These are phyloP conservation scores for Pseudogymnoascus sp. DNA, from an alignment of 2,329 filamentous ascomycete genomes.

Conservation along the genomic window DNA sequence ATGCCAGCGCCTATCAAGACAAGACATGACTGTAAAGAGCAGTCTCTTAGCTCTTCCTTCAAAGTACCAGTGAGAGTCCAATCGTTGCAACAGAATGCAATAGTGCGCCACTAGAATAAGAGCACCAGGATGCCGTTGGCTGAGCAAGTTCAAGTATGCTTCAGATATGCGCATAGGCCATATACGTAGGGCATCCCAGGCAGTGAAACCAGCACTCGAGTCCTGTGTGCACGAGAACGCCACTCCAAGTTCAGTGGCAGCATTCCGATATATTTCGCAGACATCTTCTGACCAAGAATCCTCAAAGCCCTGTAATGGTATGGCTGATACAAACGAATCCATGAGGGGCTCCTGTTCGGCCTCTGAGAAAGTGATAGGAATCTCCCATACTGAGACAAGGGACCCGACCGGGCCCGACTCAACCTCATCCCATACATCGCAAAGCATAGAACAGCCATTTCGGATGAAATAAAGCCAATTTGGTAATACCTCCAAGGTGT, in stretches of 20 bases:
- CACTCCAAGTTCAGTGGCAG: conserved; percentile 16
- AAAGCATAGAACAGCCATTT: conserved; percentile 19
- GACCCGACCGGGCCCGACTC: conserved; percentile 15
- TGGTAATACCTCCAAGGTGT: conserved; percentile 15
- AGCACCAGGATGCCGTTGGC: conserved; percentile 16
- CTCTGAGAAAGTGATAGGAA: conserved; percentile 14
- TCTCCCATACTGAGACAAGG: conserved; percentile 16
- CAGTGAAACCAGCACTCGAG: conserved; percentile 14
- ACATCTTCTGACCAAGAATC: conserved; percentile 14
- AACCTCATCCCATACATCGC: conserved; percentile 18
- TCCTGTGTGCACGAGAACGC: conserved; percentile 17
- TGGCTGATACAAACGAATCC: conserved; percentile 12
- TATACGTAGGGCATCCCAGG: conserved; percentile 20
- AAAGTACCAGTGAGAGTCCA: conserved; percentile 21
- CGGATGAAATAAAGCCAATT: conserved; percentile 21
- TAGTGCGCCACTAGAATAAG: conserved; percentile 23
- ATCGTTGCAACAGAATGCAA: conserved; percentile 20
- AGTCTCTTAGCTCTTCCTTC: conserved; percentile 16
- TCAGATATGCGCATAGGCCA: conserved; percentile 20
- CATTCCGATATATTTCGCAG: conserved; percentile 14
- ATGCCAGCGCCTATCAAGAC: conserved; percentile 16
- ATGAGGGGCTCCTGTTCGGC: neutral
- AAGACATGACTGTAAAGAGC: neutral
- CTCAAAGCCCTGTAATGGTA: conserved; percentile 8
- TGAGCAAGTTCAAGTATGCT: conserved; percentile 18